A percentile compares a stretch with the other conserved stretches of the same genome.
These are phyloP conservation scores for Corymbia maculata DNA, from an alignment of 345 rosid species.

Conservation along the genomic window DNA sequence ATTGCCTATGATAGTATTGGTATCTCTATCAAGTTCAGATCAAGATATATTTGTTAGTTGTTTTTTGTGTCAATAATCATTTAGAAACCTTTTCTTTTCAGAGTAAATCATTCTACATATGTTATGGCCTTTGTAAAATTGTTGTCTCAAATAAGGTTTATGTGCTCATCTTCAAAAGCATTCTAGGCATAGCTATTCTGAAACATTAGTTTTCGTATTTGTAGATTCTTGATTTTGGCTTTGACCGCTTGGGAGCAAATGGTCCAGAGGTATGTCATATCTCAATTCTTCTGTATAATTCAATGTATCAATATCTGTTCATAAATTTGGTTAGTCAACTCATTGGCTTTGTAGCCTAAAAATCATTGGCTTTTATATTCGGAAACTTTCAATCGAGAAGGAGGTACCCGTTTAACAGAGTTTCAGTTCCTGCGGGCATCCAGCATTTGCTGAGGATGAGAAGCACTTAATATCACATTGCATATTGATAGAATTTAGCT, in stretches of 20 bases:
- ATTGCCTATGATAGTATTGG: neutral
- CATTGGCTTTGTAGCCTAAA: neutral
- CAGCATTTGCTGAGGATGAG: neutral
- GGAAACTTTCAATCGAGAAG: neutral
- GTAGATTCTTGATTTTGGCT: conserved; percentile 87
- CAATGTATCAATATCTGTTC: neutral
- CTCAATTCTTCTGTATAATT: neutral
- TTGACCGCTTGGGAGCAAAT: conserved; percentile 86
- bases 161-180: neutral
- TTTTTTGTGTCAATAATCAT: neutral
- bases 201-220: neutral
- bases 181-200: neutral
- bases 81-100: neutral
- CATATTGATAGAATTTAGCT: neutral
- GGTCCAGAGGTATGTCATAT: conserved; percentile 51
- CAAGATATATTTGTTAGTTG: neutral
- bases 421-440: neutral
- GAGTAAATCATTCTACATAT: neutral
- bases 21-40: neutral
- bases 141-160: neutral
- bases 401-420: neutral
- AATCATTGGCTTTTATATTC: neutral
- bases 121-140: neutral
- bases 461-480: neutral
- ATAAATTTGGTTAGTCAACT: neutral